Percentiles rank a stretch among this genome's conserved stretches.
These are phyloP conservation scores for Alisma plantagoaquatica DNA, from an alignment of 106 monocot genomes.

Conservation along the genomic window DNA sequence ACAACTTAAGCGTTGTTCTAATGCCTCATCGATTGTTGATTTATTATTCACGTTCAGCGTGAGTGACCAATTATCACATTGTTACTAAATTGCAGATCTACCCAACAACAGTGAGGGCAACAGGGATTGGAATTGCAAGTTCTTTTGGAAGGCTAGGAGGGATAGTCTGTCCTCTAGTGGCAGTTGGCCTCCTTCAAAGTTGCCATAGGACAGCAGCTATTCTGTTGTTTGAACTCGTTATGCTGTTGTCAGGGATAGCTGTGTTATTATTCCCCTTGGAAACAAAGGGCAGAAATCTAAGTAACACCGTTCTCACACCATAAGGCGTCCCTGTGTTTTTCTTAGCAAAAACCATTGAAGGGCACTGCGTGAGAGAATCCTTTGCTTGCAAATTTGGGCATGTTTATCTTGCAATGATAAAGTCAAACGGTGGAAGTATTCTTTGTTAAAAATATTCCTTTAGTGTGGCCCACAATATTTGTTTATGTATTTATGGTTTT, in stretches of 20 bases:
- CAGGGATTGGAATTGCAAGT: slow-evolving; percentile 70
- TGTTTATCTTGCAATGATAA: too few relatives aligned
- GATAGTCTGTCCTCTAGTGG: slow-evolving; percentile 79
- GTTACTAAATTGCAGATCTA: slow-evolving; percentile 45
- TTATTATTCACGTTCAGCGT: neutral
- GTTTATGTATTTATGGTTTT: too few relatives aligned
- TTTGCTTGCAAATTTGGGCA: too few relatives aligned
- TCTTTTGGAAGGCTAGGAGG: slow-evolving; percentile 83
- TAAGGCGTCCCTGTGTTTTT: too few relatives aligned
- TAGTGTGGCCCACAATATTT: too few relatives aligned
- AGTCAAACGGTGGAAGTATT: too few relatives aligned
- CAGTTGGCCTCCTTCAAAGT: slow-evolving; percentile 55
- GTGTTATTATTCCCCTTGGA: slow-evolving; percentile 70
- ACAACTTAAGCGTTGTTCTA: too few relatives aligned
- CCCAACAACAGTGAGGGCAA: slow-evolving; percentile 73
- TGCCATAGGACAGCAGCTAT: slow-evolving; percentile 65
- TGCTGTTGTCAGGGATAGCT: slow-evolving; percentile 54
- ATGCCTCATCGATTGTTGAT: too few relatives aligned
- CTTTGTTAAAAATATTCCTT: too few relatives aligned
- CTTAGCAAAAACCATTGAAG: neutral
- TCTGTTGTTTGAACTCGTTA: slow-evolving; percentile 56
- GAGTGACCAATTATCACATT: neutral
- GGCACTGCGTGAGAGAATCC: too few relatives aligned
- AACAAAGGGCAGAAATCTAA: slow-evolving; percentile 68
- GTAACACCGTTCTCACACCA: slow-evolving; percentile 19